Percentiles rank a stretch among this genome's conserved stretches.
phyloP scores from a whole-genome alignment of 2,329 filamentous ascomycete species.

The Trichoderma cornu-damae region DNA sequence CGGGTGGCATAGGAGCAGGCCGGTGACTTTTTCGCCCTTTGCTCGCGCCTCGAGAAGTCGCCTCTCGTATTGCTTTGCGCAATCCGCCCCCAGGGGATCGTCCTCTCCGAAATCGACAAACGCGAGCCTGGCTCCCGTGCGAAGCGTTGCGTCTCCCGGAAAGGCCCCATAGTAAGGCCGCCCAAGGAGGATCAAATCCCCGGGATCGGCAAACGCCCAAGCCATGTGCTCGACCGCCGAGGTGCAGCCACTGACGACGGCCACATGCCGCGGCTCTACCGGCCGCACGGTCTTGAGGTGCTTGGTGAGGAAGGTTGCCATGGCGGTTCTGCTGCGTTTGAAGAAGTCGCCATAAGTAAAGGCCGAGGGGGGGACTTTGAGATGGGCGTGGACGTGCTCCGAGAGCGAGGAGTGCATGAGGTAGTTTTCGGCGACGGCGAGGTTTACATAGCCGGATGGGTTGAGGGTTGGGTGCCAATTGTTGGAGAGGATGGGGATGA shows the following conservation, averaged over 20 bases:
- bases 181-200: conserved; percentile 39
- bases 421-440: conserved; percentile 49
- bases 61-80: conserved; percentile 42
- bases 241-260: conserved; percentile 39
- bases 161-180: conserved; percentile 47
- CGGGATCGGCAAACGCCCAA: conserved; percentile 38
- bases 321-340: conserved; percentile 29
- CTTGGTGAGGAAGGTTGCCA: conserved; percentile 35
- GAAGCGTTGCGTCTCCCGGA: conserved; percentile 39
- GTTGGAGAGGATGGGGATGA: conserved; percentile 35
- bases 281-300: conserved; percentile 29
- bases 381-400: conserved; percentile 37
- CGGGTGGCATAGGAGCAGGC: conserved; percentile 47
- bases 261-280: conserved; percentile 32
- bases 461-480: conserved; percentile 39
- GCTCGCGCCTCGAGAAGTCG: conserved; percentile 36
- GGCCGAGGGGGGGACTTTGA: conserved; percentile 29
- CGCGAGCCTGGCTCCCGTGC: conserved; percentile 40
- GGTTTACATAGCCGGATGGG: conserved; percentile 43
- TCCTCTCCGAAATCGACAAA: conserved; percentile 40
- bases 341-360: conserved; percentile 42
- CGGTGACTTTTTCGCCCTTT: conserved; percentile 39
- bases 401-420: conserved; percentile 46
- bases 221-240: conserved; percentile 38
- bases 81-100: conserved; percentile 40